phyloP scores from a whole-genome alignment of 129 eudicot species.

The Silybum marianum region DNA sequence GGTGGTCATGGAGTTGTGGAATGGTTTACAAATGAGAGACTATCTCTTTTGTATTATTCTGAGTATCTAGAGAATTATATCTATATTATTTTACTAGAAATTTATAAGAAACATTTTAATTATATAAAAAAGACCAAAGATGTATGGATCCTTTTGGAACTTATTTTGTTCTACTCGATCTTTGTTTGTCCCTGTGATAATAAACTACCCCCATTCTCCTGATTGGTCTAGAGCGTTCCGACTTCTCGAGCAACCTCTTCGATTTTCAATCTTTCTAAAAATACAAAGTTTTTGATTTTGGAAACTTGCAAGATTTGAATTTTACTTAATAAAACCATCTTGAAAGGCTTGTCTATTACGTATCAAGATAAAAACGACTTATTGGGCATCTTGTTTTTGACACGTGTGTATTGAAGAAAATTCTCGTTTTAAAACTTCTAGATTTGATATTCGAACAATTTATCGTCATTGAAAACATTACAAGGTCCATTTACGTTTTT shows the following conservation, averaged over 20 bases:
- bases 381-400: not conserved
- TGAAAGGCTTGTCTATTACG: not conserved
- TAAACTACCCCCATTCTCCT: too few species aligned
- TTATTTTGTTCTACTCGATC: too few species aligned
- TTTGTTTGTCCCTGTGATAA: too few species aligned
- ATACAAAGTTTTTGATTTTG: not conserved
- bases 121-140: too few species aligned
- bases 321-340: not conserved
- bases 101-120: too few species aligned
- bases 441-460: not conserved
- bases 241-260: not conserved
- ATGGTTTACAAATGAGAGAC: not conserved
- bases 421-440: not conserved
- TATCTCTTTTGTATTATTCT: too few species aligned
- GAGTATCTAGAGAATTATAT: too few species aligned
- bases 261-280: not conserved
- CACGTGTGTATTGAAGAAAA: not conserved
- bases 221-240: too few species aligned
- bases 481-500: not conserved
- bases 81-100: too few species aligned
- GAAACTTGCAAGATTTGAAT: not conserved
- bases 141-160: too few species aligned
- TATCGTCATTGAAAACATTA: not conserved
- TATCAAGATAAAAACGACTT: not conserved
- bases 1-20: not conserved